A percentile compares a stretch with the other conserved stretches of the same genome.
Evolutionary conservation across 2,329 filamentous ascomycete genomes (phyloP).

Genomic region (Leptographium radiaticola): DNA sequence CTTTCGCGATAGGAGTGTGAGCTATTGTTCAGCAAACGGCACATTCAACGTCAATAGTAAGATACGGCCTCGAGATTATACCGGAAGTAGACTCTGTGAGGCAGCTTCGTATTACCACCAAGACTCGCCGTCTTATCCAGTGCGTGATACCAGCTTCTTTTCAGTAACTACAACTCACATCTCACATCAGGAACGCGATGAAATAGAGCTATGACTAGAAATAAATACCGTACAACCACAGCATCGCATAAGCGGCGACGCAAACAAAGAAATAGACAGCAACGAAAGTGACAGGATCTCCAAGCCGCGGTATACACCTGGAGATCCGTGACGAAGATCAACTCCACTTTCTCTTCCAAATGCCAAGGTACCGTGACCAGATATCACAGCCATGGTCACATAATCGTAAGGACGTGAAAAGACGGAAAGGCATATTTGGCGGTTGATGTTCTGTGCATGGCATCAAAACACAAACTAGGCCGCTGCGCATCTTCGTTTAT

Average conservation of each 20-base stretch:
- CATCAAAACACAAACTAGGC: background rate
- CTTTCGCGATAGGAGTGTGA: background rate
- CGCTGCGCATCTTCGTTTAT: slow-evolving; percentile 54
- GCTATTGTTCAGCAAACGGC: too few species aligned
- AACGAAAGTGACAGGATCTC: background rate
- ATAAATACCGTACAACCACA: background rate
- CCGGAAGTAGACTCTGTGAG: too few species aligned
- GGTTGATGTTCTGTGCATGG: background rate
- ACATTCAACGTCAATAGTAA: too few species aligned
- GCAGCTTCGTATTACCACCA: too few species aligned
- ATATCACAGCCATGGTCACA: slow-evolving; percentile 1
- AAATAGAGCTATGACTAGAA: background rate
- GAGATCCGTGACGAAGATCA: background rate
- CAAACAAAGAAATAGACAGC: background rate
- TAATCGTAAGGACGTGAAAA: slow-evolving; percentile 3
- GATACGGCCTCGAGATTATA: too few species aligned
- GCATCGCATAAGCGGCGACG: background rate
- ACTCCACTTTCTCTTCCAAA: slow-evolving; percentile 1
- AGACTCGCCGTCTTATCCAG: too few species aligned
- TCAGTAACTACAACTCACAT: too few species aligned
- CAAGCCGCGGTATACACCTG: background rate
- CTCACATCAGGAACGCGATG: background rate
- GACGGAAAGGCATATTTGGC: background rate
- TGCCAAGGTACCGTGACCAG: background rate
- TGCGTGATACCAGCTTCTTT: too few species aligned